Percentiles rank a stretch among this genome's conserved stretches.
phyloP scores from a whole-genome alignment of 2,329 filamentous ascomycete genomes.

The Phialocephala sp. region DNA sequence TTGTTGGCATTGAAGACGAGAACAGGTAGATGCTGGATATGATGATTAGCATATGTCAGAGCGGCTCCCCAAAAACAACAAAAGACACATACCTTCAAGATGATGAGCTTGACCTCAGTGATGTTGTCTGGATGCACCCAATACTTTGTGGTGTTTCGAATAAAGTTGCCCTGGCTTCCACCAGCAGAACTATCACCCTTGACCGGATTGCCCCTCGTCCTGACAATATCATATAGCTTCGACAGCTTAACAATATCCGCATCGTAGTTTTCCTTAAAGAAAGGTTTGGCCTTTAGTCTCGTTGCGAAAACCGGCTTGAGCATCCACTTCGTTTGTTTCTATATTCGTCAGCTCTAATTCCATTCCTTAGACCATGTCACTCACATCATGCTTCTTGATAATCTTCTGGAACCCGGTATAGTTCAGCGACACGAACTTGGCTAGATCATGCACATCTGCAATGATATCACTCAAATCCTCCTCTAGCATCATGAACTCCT shows the following conservation, averaged over 20 bases:
- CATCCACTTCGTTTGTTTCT: constrained; percentile 95
- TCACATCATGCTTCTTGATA: constrained; percentile 97
- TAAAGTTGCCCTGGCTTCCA: constrained; percentile 91
- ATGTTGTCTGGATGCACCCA: constrained; percentile 99
- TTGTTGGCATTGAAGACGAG: constrained; percentile 97
- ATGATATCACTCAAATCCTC: constrained; percentile 97
- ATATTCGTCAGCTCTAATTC: constrained; percentile 26
- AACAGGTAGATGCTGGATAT: constrained; percentile 80
- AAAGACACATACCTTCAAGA: constrained; percentile 73
- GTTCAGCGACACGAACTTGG: constrained; percentile 98
- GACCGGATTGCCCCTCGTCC: constrained; percentile 89
- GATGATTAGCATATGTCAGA: constrained; percentile 32
- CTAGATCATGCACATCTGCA: constrained; percentile 95
- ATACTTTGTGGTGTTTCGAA: constrained; percentile 98
- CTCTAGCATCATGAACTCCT: constrained; percentile 92
- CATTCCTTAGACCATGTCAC: constrained; percentile 43
- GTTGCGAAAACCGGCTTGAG: constrained; percentile 96
- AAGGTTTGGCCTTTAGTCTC: constrained; percentile 92
- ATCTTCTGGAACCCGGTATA: constrained; percentile 99
- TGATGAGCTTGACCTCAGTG: constrained; percentile 96
- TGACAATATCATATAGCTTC: constrained; percentile 91
- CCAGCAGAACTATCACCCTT: constrained; percentile 92
- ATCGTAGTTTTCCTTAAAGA: constrained; percentile 99
- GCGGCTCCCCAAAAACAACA: no score
- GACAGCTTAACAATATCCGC: constrained; percentile 93